phyloP scores from a whole-genome alignment of 441 rosid species.

The Bocquillonia castaneifolia region DNA sequence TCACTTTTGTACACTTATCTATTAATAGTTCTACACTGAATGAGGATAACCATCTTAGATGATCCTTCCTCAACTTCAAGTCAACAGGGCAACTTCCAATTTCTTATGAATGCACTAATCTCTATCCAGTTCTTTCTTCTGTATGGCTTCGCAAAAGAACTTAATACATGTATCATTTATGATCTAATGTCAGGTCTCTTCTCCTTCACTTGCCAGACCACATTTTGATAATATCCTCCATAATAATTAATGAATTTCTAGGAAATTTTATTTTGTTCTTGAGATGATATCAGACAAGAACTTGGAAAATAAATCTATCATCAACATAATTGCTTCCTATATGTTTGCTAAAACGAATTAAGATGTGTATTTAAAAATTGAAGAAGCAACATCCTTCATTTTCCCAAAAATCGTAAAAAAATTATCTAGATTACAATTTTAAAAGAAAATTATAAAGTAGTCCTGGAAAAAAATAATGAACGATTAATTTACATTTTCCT shows the following conservation, averaged over 20 bases:
- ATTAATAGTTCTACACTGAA: not conserved
- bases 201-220: not conserved
- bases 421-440: not conserved
- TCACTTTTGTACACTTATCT: not conserved
- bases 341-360: not conserved
- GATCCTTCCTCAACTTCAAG: not conserved
- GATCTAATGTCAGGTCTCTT: not conserved
- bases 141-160: not conserved
- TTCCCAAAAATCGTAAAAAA: not conserved
- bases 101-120: conserved; percentile 1
- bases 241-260: not conserved
- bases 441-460: not conserved
- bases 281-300: not conserved
- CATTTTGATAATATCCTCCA: not conserved
- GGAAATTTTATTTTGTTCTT: not conserved
- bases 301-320: not conserved
- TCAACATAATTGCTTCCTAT: not conserved
- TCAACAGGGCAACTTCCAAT: not conserved
- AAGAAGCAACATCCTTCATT: not conserved
- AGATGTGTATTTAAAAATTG: not conserved
- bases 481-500: conserved; percentile 48
- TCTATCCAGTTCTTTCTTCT: not conserved
- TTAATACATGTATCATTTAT: not conserved
- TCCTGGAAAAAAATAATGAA: not conserved
- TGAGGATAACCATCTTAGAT: not conserved